phyloP scores from a whole-genome alignment of 75 land plant genomes.

The Pinus tabuliformis region DNA sequence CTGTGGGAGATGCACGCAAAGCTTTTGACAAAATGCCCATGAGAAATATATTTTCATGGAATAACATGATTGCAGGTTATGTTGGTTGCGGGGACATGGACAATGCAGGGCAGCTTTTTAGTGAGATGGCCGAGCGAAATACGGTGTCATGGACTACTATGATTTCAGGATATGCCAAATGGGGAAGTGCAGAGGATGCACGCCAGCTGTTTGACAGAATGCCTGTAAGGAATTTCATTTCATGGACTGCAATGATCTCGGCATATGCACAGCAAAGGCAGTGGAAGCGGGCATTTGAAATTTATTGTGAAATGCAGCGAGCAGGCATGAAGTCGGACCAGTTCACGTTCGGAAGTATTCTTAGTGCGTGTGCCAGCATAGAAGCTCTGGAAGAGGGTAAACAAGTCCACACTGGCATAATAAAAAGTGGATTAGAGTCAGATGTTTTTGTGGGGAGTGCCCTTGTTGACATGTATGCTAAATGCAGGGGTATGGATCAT shows the following conservation, averaged over 20 bases:
- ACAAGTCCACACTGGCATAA: constrained; percentile 31
- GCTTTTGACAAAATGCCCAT: neutral
- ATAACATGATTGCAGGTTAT: too few species aligned
- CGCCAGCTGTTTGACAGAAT: too few species aligned
- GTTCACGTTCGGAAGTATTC: constrained; percentile 33
- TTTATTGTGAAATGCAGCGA: constrained; percentile 26
- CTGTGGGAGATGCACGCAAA: constrained; percentile 12
- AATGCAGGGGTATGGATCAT: constrained; percentile 19
- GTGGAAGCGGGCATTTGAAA: neutral
- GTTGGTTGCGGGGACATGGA: too few species aligned
- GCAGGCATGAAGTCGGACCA: constrained; percentile 24
- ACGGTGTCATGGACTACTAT: too few species aligned
- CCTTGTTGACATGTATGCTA: constrained; percentile 58
- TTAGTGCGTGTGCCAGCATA: constrained; percentile 26
- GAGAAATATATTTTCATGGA: too few species aligned
- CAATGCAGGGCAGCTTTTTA: too few species aligned
- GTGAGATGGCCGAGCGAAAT: too few species aligned
- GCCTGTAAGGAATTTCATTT: too few species aligned
- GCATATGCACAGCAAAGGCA: too few species aligned
- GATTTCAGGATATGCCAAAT: too few species aligned
- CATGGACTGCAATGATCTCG: too few species aligned
- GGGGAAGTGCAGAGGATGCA: too few species aligned
- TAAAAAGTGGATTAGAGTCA: constrained; percentile 32
- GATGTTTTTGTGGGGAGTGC: constrained; percentile 52
- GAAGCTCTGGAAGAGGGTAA: constrained; percentile 23